Percentiles rank a stretch among this genome's conserved stretches.
Evolutionary conservation across 2,329 filamentous ascomycete genomes (phyloP).

Genomic region (Nemania sp.): DNA sequence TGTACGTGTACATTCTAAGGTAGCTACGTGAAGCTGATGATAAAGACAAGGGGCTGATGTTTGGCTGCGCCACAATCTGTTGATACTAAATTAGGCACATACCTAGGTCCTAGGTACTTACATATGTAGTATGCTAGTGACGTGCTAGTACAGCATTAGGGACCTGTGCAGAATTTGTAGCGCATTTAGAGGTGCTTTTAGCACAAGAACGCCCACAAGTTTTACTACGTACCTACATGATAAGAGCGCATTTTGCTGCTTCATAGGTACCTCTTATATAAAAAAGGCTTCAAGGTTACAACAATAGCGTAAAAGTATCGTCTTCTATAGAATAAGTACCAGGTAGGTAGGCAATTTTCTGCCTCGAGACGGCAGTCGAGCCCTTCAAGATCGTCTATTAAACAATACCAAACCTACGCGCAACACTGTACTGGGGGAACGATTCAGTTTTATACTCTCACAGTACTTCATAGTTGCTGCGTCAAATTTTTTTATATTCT

Average conservation of each 20-base stretch:
- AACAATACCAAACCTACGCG: background rate
- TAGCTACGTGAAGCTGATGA: constrained; percentile 24
- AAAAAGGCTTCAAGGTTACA: background rate
- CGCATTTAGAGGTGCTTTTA: background rate
- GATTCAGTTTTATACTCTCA: background rate
- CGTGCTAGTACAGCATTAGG: too few relatives aligned
- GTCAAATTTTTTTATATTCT: background rate
- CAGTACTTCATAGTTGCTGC: background rate
- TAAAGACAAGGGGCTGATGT: constrained; percentile 23
- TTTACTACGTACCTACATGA: background rate
- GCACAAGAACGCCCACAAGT: background rate
- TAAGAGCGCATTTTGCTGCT: background rate
- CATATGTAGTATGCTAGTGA: too few relatives aligned
- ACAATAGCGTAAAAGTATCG: background rate
- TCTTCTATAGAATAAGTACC: background rate
- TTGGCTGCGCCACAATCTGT: constrained; percentile 43
- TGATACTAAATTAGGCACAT: background rate
- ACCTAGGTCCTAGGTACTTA: too few relatives aligned
- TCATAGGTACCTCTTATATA: background rate
- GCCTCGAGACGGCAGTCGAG: background rate
- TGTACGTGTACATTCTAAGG: too few relatives aligned
- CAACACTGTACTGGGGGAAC: background rate
- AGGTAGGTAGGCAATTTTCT: too few relatives aligned
- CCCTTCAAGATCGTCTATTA: background rate
- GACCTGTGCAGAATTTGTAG: too few relatives aligned